A percentile compares a stretch with the other conserved stretches of the same genome.
Conservation (phyloP, 805 yeast genomes). For the Ogataea nakhonphanomensis region DNA sequence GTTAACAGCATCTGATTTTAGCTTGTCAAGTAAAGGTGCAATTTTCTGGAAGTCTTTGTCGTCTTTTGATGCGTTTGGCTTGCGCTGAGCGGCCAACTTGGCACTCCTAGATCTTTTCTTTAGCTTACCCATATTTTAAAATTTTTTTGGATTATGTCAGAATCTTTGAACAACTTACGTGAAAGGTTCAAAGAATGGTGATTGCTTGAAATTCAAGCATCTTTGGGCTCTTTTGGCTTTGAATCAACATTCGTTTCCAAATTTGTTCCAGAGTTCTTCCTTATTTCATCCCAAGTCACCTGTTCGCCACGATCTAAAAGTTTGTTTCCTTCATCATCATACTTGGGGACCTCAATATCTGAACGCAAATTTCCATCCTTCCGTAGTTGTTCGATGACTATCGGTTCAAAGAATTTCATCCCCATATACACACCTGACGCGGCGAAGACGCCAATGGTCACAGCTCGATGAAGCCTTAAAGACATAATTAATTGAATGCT, state of each 20-base stretch:
- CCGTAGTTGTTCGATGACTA: conserved; percentile 61
- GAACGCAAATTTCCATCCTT: conserved; percentile 62
- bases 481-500: conserved; percentile 6
- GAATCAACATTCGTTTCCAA: too few relatives aligned
- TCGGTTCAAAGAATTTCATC: conserved; percentile 68
- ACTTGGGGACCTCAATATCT: conserved; percentile 57
- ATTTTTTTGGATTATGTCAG: conserved; percentile 9
- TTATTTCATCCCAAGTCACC: conserved; percentile 55
- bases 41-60: conserved; percentile 43
- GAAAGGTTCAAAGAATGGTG: too few relatives aligned
- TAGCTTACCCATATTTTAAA: conserved; percentile 61
- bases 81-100: conserved; percentile 9
- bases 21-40: conserved; percentile 62
- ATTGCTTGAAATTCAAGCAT: neutral
- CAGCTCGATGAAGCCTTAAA: conserved; percentile 18
- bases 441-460: conserved; percentile 27
- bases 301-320: conserved; percentile 23
- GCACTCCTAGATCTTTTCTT: conserved; percentile 62
- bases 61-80: conserved; percentile 2
- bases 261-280: conserved; percentile 6
- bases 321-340: conserved; percentile 41
- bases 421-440: conserved; percentile 50
- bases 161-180: neutral
- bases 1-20: conserved; percentile 59
- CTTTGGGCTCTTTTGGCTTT: conserved; percentile 16